Evolutionary conservation across 2,329 filamentous ascomycete genomes (phyloP), one percentile per base, ranked within the genome.

Genomic region (Neospermospora avenae): DNA sequence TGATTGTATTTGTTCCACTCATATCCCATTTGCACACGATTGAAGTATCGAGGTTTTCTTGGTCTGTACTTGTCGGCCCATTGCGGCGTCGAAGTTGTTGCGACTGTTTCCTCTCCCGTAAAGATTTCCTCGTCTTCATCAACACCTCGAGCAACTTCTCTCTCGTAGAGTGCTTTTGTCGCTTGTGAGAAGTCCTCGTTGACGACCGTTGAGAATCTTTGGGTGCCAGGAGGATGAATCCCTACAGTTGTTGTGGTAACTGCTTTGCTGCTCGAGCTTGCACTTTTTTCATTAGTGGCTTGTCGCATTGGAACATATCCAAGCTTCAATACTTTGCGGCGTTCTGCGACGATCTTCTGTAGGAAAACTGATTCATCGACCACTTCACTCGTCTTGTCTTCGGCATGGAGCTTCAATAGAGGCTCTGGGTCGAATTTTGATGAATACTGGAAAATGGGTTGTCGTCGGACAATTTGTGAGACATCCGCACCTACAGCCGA

Each of bases 1-100:
- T 99, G 95, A 72, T 99, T 99, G 82, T 99, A 99, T 76, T 99
- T 99, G 80, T 99, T 99, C 95, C 95, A 99, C 75, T 99, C 95
- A 75, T 98, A 99, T 56, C 95, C 95, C 90, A 97, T 97, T 75
- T 96, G 93, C 49, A 98, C 93, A 42, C 95, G 88, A 73, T 98
- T 98, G 82, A 99, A 99, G 77, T 97, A 98, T 62, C 89, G 86
- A 13, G 95, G 95, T 76, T 98, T 99, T 64, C 95, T 85, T 7
- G 93, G 92, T 41, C 89, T 85, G 74, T 96, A 89, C 75, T 93
- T 92, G 72, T 86, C 85, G 5, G 88, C 87, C 92, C 92, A 96
- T 65, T 87, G 84, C 3, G 91, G 88, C 66, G 85, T 85, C 3
- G 82, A 78, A 4, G 78, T 77, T 10, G 83, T 84, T 34, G 81